Conservation (phyloP, 73 alveolate genomes). For the Paramecium tetraurelia region DNA sequence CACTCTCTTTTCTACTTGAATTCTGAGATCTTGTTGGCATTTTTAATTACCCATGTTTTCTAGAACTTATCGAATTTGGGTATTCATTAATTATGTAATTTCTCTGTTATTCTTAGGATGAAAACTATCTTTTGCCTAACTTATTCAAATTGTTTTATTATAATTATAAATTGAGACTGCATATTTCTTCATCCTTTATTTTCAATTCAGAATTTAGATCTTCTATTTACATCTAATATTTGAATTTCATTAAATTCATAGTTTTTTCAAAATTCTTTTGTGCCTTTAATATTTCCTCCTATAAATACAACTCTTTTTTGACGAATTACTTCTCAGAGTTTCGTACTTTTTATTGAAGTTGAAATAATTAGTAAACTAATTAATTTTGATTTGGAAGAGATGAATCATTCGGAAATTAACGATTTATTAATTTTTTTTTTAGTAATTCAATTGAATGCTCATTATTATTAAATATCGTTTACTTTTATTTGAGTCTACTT, state of each 20-base stretch:
- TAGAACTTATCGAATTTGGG: neutral
- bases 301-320: neutral
- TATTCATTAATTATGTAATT: neutral
- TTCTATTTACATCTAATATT: neutral
- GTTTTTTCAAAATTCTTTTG: neutral
- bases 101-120: neutral
- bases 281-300: neutral
- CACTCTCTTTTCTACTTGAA: neutral
- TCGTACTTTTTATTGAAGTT: neutral
- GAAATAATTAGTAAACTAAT: neutral
- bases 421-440: neutral
- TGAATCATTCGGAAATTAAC: neutral
- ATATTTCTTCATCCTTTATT: neutral
- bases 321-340: neutral
- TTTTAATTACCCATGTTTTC: neutral
- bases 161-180: neutral
- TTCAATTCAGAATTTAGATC: neutral
- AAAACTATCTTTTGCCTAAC: neutral
- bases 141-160: neutral
- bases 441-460: neutral
- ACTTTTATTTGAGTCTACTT: neutral
- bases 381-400: neutral
- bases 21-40: neutral
- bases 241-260: neutral
- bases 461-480: neutral